phyloP scores from a whole-genome alignment of 192 early-diverging fungal genomes.

The Thamnidium elegans region DNA sequence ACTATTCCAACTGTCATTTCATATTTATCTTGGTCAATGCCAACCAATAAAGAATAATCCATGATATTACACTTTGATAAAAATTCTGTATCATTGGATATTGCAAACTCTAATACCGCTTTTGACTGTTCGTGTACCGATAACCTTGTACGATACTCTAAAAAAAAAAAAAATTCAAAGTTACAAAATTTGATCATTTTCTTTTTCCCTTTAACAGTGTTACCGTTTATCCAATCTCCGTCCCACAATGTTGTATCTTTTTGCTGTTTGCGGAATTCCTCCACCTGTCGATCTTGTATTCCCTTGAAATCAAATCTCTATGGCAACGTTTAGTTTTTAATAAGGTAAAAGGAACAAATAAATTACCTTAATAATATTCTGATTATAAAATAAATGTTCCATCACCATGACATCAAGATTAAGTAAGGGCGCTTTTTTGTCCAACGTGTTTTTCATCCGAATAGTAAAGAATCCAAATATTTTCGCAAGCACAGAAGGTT shows the following conservation, averaged over 20 bases:
- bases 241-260: constrained; percentile 59
- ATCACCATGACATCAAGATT: constrained; percentile 90
- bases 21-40: constrained; percentile 80
- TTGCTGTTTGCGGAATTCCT: constrained; percentile 34
- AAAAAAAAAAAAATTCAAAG: not conserved
- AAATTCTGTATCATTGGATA: constrained; percentile 92
- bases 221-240: constrained; percentile 69
- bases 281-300: constrained; percentile 59
- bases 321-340: not conserved
- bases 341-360: constrained; percentile 42
- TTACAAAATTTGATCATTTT: not conserved
- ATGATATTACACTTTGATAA: constrained; percentile 89
- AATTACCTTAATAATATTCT: constrained; percentile 60
- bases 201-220: constrained; percentile 7
- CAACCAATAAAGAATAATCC: constrained; percentile 96
- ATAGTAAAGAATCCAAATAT: constrained; percentile 91
- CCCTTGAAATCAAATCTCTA: constrained; percentile 81
- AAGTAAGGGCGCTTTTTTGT: constrained; percentile 55
- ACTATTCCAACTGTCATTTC: constrained; percentile 92
- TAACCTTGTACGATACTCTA: constrained; percentile 52
- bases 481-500: constrained; percentile 77
- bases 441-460: constrained; percentile 69
- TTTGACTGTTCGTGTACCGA: constrained; percentile 87
- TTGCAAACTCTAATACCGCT: constrained; percentile 70
- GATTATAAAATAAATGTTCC: constrained; percentile 89